Base-by-base conservation (phyloP, 176 grass and related monocot species). In the Ampelocalamus luodianensis region DNA sequence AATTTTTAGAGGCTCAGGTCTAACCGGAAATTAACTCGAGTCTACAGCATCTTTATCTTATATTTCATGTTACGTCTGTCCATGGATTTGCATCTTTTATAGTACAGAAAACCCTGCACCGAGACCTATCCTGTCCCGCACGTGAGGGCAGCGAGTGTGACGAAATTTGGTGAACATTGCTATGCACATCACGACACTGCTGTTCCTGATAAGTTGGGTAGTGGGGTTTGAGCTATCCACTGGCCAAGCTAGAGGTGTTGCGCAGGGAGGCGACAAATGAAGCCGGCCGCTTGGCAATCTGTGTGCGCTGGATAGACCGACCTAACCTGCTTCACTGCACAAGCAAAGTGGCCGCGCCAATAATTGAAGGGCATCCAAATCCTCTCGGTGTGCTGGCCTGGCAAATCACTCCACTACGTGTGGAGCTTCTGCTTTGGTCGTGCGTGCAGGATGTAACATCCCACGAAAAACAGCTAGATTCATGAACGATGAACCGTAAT, bases 341-440 rank as follows among this genome's bases (percentile, higher is more conserved):
- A 89, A 64, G 64, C 23, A 4, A 70, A 76, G 62, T 89, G 77
- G 77, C 43, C 38, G 64, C 29, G 29, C 89, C 84, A 87, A 87
- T 90, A 83, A 90, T 87, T 87, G 74, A 17, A 75, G 72, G 32
- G 22, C 58, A 65, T 85, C 82, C 56, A 3, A n/a, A 22, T 27
- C 76, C 55, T 56, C 27, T 56, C 36, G 16, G 54, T 60, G 53
- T 37, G 60, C 17, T 46, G 61, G 50, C 66, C 56, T 26, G 66
- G 45, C 56, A 45, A 85, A 59, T 0, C 27, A 48, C 48, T n/a
- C 82, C 76, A 74, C 65, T 82, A 55, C 74, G 74, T 39, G 84
- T 79, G 88, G 79, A 77, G 65, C 79, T 78, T 64, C 46, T 38
- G 72, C 26, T 38, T 56, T 40, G 48, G 46, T 9, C 65, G 53